Conservation (phyloP, 768 basidiomycete genomes). For the Daedalea quercina region DNA sequence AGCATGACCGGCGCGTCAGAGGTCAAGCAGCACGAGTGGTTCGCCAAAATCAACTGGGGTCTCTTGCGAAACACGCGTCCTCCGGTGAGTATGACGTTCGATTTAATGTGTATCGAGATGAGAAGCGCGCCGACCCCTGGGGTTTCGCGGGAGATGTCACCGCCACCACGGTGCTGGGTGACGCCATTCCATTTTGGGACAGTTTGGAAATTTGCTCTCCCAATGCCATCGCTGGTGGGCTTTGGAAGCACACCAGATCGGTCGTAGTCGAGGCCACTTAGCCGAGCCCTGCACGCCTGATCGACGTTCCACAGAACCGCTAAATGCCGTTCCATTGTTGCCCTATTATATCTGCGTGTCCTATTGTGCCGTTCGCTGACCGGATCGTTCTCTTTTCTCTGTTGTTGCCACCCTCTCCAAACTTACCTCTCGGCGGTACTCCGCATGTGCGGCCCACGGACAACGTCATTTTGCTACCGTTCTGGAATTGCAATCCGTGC, state of each 20-base stretch:
- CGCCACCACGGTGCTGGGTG: background rate
- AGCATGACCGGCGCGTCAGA: slow-evolving; percentile 95
- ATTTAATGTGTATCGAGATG: too few relatives aligned
- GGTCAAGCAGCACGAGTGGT: slow-evolving; percentile 99
- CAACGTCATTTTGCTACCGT: background rate
- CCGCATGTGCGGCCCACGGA: too few relatives aligned
- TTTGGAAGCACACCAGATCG: background rate
- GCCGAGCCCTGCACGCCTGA: background rate
- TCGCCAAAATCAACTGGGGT: slow-evolving; percentile 94
- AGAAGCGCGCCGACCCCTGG: too few relatives aligned
- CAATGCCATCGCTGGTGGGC: background rate
- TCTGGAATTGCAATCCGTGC: background rate
- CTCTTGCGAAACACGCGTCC: slow-evolving; percentile 87
- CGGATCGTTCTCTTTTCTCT: too few relatives aligned
- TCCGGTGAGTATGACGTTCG: slow-evolving; percentile 53
- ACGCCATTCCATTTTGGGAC: background rate
- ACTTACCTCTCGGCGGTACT: too few relatives aligned
- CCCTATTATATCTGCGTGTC: background rate
- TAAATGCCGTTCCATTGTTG: background rate
- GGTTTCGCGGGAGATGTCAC: slow-evolving; percentile 4
- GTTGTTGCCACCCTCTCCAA: too few relatives aligned
- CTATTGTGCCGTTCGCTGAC: too few relatives aligned
- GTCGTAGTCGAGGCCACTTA: background rate
- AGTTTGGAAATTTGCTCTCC: background rate
- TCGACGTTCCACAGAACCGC: background rate